Evolutionary conservation across 257 asterid species (phyloP), one percentile per base, ranked within the genome.

Genomic region (Henckelia pumila): DNA sequence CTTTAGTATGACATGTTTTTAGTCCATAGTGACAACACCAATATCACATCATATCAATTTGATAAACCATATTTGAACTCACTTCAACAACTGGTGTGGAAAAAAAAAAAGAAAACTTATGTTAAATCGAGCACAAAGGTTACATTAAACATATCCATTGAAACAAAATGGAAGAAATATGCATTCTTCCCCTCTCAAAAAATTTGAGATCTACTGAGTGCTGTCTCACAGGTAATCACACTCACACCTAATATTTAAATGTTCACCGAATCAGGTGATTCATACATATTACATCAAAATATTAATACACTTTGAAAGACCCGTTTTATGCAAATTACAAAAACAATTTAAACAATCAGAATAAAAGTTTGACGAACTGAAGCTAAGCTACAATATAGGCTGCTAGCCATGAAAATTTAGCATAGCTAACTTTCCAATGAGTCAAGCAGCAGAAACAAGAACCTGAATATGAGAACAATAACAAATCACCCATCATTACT

Each of bases 111-210:
- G 47, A 11, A 10, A 44, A 22, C 33, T 28, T 61, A 32, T 19
- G 23, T 19, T 61, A 4, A 28, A 59, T 26, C 9, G 30, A 62
- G 30, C 11, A 20, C 32, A 16, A 70, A 30, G 32, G 55, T 13
- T 29, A 14, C 17, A 50, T 16, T 7, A 28, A 47, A 40, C 30
- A 29, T 8, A 17, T 64, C 29, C 61, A 21, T 11, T 1, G 24
- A 40, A 26, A 37, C 50, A 25, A 24, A 67, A 56, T 11, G 23
- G 44, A 59, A 29, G 74, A 59, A 29, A 68, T 52, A 7, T 40
- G 1, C 52, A 14, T 40, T 1, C 19, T 40, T 40, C n/a, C 52
- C 52, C 52, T 8, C 52, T 40, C 17, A 13, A 40, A 40, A 40
- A 40, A 14, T 3, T 40, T 11, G 52, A 40, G 17, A 2, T 13